Percentiles rank a stretch among this genome's conserved stretches.
Conservation (phyloP, 768 basidiomycete genomes). For the Candolleomyces eurysporus region DNA sequence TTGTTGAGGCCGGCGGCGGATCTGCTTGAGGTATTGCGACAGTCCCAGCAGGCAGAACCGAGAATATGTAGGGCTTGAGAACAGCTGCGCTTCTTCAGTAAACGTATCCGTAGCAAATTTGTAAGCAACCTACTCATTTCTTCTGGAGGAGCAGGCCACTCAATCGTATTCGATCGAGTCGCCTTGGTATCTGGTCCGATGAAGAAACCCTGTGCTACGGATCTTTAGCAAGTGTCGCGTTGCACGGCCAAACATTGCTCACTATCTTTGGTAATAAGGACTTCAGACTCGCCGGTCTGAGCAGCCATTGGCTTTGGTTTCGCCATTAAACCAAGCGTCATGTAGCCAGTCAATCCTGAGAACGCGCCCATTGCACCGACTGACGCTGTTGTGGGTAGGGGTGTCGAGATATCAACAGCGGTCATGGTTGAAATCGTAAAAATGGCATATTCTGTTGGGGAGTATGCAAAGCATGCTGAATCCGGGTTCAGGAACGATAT, state of each 20-base stretch:
- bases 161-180: slow-evolving; percentile 48
- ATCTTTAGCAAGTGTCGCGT: slow-evolving; percentile 1
- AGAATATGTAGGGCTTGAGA: slow-evolving; percentile 75
- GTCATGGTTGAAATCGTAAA: slow-evolving; percentile 64
- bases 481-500: slow-evolving; percentile 71
- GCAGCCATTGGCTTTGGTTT: slow-evolving; percentile 68
- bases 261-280: slow-evolving; percentile 80
- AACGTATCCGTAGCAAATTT: background rate
- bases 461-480: slow-evolving; percentile 72
- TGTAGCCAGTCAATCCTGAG: slow-evolving; percentile 79
- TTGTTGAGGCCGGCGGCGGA: slow-evolving; percentile 21
- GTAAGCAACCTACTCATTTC: slow-evolving; percentile 54
- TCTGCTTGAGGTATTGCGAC: slow-evolving; percentile 31
- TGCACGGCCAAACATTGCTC: slow-evolving; percentile 23
- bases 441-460: slow-evolving; percentile 73
- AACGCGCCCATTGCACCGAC: slow-evolving; percentile 69
- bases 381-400: slow-evolving; percentile 43
- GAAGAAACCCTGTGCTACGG: slow-evolving; percentile 64
- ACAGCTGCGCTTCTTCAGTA: slow-evolving; percentile 43
- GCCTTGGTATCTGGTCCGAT: slow-evolving; percentile 59
- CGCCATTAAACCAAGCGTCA: slow-evolving; percentile 76
- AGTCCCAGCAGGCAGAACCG: slow-evolving; percentile 69
- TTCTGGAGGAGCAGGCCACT: slow-evolving; percentile 81
- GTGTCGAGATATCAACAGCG: slow-evolving; percentile 51
- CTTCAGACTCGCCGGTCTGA: slow-evolving; percentile 56